phyloP scores from a whole-genome alignment of 108 stramenopile species.

The Fragilariopsis cylindrus region DNA sequence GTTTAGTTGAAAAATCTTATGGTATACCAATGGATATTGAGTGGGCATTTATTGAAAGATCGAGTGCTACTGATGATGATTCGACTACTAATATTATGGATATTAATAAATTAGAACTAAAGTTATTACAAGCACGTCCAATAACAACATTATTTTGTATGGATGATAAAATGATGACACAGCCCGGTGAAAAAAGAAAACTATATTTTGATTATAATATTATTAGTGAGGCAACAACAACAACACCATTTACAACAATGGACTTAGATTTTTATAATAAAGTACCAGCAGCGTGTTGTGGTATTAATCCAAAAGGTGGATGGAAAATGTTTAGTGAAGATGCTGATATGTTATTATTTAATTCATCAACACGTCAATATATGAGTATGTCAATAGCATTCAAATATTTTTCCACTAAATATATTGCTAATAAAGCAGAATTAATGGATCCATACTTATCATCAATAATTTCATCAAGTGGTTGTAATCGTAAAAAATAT shows the following conservation, averaged over 20 bases:
- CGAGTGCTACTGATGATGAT: neutral
- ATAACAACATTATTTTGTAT: neutral
- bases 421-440: neutral
- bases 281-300: neutral
- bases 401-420: neutral
- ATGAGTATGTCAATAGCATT: neutral
- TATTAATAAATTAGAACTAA: too few species aligned
- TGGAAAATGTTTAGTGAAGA: too few species aligned
- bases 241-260: neutral
- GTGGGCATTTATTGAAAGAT: neutral
- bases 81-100: neutral
- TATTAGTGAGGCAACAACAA: constrained; percentile 6
- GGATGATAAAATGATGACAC: neutral
- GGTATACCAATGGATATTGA: constrained; percentile 2
- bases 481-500: neutral
- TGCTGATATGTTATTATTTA: neutral
- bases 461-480: neutral
- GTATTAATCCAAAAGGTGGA: too few species aligned
- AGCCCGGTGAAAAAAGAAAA: neutral
- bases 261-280: neutral
- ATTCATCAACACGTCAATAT: neutral
- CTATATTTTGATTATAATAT: neutral
- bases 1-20: neutral
- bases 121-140: neutral
- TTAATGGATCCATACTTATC: constrained; percentile 6